These are phyloP conservation scores for Ramularia endophylla DNA, from an alignment of 2,329 filamentous ascomycete genomes.

Conservation along the genomic window DNA sequence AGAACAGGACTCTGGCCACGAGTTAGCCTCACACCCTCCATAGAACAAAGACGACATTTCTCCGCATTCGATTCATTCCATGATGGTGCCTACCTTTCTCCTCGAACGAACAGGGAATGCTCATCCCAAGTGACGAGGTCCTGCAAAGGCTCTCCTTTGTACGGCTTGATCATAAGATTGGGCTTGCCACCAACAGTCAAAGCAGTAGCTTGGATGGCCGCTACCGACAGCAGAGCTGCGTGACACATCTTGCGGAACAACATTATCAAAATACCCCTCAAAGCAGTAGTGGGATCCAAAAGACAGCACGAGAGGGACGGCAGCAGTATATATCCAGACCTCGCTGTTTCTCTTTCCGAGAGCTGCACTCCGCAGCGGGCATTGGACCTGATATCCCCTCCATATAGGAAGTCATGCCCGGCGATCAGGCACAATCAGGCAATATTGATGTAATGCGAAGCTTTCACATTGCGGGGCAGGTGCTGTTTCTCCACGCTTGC, in stretches of 20 bases:
- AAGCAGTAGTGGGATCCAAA: background rate
- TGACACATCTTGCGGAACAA: slow-evolving; percentile 21
- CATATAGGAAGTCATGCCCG: background rate
- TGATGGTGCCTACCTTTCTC: too few relatives aligned
- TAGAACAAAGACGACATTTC: too few relatives aligned
- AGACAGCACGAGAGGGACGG: too few relatives aligned
- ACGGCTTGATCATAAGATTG: slow-evolving; percentile 44
- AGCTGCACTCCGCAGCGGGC: background rate
- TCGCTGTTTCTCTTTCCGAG: background rate
- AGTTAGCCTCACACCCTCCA: too few relatives aligned
- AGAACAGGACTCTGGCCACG: slow-evolving; percentile 64
- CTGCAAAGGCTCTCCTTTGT: slow-evolving; percentile 48
- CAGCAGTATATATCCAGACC: background rate
- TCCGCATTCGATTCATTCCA: too few relatives aligned
- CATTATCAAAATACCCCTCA: slow-evolving; percentile 14
- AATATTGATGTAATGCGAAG: background rate
- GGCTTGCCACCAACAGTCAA: slow-evolving; percentile 46
- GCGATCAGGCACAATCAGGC: background rate
- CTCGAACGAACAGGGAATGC: slow-evolving; percentile 63
- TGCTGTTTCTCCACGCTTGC: too few relatives aligned
- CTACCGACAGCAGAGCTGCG: slow-evolving; percentile 21
- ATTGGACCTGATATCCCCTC: background rate
- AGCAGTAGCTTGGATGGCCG: slow-evolving; percentile 28
- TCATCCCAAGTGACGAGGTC: slow-evolving; percentile 66
- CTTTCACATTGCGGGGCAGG: background rate